Base-by-base conservation (phyloP, 2,329 filamentous ascomycete species). In the Lithohypha guttulata region DNA sequence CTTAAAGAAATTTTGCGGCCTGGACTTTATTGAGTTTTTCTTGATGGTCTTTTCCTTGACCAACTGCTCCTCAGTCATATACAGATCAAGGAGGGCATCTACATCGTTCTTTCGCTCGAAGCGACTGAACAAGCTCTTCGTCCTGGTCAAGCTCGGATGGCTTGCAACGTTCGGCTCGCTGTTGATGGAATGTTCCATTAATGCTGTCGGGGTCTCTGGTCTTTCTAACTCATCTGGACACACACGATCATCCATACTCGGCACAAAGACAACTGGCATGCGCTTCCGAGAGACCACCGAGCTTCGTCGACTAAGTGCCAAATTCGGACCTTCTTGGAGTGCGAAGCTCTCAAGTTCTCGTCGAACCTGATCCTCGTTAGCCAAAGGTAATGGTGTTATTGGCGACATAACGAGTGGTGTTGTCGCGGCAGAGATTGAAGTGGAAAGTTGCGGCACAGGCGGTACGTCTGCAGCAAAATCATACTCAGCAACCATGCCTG, bases 21-120 rank as follows among this genome's bases (percentile, higher is more conserved):
- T 30, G 4, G 13, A 14, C 25, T 25, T 35, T 2, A 21, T 36
- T 13, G 34, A 21, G 23, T 42, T 42, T 28, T 39, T 40, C n/a
- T 39, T 41, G 5, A 27, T 31, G 18, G 11, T 11, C 20, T 31
- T 39, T 19, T 46, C 41, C 9, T 51, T 44, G 11, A 46, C 43
- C 19, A 51, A 36, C 18, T 40, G 37, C 26, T 44, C 41, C 17
- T 51, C 46, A 11, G 47, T 43, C 21, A 51, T 36, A 27, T 49
- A 51, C 34, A 51, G 38, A 19, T 51, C 48, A 11, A 51, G 46
- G 29, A 49, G 32, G 37, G 40, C 43, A 35, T 49, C 46, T 9
- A 49, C 43, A 6, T 43, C 41, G 11, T 43, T 44, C 31, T 26
- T 47, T 25, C 32, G 42, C 30, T 46, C 42, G 21, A 51, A 46